Conservation (phyloP, 2,329 filamentous ascomycete species). For the Huntiella moniliformis region DNA sequence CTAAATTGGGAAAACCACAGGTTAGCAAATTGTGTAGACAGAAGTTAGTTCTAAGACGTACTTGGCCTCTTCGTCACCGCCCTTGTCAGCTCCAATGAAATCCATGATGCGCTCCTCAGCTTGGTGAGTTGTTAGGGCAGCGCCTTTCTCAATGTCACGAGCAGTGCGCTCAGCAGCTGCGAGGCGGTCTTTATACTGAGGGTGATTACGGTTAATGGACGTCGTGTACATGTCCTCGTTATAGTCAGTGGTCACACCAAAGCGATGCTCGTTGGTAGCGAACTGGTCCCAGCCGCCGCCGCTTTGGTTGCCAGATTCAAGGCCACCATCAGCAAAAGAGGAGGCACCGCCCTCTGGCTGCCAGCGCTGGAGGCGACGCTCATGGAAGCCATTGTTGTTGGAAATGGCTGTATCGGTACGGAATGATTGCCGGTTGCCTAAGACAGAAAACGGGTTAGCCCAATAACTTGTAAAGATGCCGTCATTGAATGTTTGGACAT, state of each 20-base stretch:
- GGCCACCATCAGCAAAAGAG: slow-evolving; percentile 42
- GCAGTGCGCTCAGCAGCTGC: slow-evolving; percentile 69
- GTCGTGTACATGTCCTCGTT: slow-evolving; percentile 94
- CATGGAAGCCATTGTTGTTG: slow-evolving; percentile 45
- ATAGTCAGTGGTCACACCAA: slow-evolving; percentile 77
- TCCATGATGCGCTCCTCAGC: slow-evolving; percentile 74
- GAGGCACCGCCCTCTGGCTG: slow-evolving; percentile 43
- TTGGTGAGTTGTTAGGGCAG: slow-evolving; percentile 59
- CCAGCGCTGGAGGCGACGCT: slow-evolving; percentile 69
- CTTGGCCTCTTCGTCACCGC: slow-evolving; percentile 85
- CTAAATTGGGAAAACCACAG: slow-evolving; percentile 22
- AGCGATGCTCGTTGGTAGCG: slow-evolving; percentile 68
- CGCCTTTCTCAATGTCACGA: slow-evolving; percentile 68
- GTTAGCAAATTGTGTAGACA: neutral
- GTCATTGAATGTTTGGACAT: neutral
- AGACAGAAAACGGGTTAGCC: slow-evolving; percentile 4
- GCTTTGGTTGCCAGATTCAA: slow-evolving; percentile 31
- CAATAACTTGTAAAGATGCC: neutral
- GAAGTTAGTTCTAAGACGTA: slow-evolving; percentile 24
- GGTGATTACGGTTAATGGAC: slow-evolving; percentile 64
- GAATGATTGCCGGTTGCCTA: slow-evolving; percentile 44
- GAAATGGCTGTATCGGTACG: slow-evolving; percentile 82
- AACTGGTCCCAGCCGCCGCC: slow-evolving; percentile 73
- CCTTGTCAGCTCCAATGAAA: slow-evolving; percentile 42
- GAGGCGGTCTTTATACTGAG: slow-evolving; percentile 59